These are phyloP conservation scores for Drosera spatulata DNA, from an alignment of 179 eudicot species.

Conservation along the genomic window DNA sequence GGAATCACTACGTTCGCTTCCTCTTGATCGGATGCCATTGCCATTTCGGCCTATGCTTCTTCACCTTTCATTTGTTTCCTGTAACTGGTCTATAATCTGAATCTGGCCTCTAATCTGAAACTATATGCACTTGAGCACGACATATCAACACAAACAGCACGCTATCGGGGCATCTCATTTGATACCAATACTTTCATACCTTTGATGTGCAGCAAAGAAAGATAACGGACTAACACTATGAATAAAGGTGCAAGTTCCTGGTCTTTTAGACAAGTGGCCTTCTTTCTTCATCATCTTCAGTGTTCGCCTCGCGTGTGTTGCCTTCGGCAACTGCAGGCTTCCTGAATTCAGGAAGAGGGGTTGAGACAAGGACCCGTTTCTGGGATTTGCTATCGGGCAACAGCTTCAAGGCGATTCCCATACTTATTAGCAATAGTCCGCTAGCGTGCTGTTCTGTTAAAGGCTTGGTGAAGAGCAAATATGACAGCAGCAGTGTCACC, in stretches of 20 bases:
- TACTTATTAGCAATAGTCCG: conserved; percentile 66
- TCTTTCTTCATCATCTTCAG: conserved; percentile 31
- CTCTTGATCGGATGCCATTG: conserved; percentile 28
- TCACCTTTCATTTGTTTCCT: no score
- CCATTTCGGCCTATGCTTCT: conserved; percentile 10
- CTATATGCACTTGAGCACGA: not conserved
- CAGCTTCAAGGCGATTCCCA: conserved; percentile 82
- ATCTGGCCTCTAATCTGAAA: not conserved
- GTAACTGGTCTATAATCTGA: no score
- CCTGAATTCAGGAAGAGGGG: conserved; percentile 10
- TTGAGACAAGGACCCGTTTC: conserved; percentile 6
- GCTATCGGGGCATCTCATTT: not conserved
- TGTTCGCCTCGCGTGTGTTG: conserved; percentile 11
- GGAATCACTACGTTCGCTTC: not conserved
- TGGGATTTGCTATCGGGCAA: conserved; percentile 47
- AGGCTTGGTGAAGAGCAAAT: conserved; percentile 88
- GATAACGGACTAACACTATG: not conserved
- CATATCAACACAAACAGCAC: no score
- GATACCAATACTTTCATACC: not conserved
- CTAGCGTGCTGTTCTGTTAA: conserved; percentile 75
- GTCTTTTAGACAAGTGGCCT: conserved; percentile 31
- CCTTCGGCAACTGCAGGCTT: conserved; percentile 10
- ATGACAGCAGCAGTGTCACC: conserved; percentile 78
- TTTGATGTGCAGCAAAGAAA: not conserved
- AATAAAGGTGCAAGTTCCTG: no score